Evolutionary conservation across 441 rosid species (phyloP).

Genomic region (Syzygium syzygioides): DNA sequence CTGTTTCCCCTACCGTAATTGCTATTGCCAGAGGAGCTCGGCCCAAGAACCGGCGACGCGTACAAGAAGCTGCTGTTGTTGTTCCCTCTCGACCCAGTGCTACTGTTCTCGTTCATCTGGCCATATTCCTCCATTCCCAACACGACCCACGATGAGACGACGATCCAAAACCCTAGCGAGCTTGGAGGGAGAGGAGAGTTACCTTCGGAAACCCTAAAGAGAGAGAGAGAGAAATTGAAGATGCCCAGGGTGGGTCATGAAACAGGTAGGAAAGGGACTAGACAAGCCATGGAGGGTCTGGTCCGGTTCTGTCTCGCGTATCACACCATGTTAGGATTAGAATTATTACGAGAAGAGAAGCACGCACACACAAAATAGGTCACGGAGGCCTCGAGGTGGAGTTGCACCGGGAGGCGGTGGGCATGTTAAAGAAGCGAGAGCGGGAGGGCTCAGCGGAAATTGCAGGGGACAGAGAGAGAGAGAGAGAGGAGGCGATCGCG

Average conservation of each 20-base stretch:
- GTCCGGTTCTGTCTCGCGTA: neutral
- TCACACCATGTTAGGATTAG: neutral
- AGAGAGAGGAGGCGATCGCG: neutral
- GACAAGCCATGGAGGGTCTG: neutral
- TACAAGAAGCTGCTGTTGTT: conserved; percentile 75
- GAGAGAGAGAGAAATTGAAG: neutral
- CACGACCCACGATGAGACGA: conserved; percentile 13
- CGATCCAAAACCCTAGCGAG: conserved; percentile 47
- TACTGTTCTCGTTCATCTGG: conserved; percentile 45
- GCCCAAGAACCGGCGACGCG: conserved; percentile 44
- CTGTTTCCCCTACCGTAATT: conserved; percentile 36
- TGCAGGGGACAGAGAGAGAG: conserved; percentile 3
- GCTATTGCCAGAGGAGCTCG: conserved; percentile 39
- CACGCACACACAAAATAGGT: neutral
- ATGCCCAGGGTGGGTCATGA: neutral
- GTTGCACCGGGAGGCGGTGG: conserved; percentile 39
- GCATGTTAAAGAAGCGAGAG: conserved; percentile 3
- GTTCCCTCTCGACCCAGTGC: conserved; percentile 14
- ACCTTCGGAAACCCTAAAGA: conserved; percentile 31
- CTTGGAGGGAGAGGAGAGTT: neutral
- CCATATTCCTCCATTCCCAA: conserved; percentile 66
- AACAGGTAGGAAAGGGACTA: neutral
- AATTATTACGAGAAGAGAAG: neutral
- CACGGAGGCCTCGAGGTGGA: conserved; percentile 32
- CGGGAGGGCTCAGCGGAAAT: conserved; percentile 4